These are phyloP conservation scores for Ophiostoma ips DNA, from an alignment of 2,329 filamentous ascomycete genomes.

Conservation along the genomic window DNA sequence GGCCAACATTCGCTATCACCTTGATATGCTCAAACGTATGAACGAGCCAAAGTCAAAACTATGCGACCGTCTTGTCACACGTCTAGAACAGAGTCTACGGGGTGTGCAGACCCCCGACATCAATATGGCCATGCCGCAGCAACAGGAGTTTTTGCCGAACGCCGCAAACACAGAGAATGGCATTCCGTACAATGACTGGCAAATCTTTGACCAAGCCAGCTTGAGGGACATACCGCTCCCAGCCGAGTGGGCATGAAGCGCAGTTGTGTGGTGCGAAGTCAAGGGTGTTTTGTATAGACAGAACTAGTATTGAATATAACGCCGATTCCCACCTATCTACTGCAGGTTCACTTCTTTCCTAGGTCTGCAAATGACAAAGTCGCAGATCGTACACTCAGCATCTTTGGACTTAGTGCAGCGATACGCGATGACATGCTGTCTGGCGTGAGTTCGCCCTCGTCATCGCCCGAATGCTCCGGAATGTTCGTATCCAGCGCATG, in stretches of 20 bases:
- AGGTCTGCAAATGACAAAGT: constrained; percentile 4
- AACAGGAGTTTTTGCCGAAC: not conserved
- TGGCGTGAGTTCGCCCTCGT: constrained; percentile 4
- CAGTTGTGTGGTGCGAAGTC: not conserved
- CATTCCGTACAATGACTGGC: constrained; percentile 7
- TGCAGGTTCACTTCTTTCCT: not conserved
- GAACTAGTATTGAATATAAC: no score
- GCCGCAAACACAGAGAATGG: not conserved
- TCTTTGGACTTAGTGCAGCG: not conserved
- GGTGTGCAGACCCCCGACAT: constrained; percentile 6
- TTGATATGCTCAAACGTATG: constrained; percentile 8
- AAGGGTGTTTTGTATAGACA: not conserved
- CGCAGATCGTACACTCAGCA: constrained; percentile 6
- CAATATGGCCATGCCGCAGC: not conserved
- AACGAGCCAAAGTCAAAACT: constrained; percentile 6
- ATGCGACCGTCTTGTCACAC: constrained; percentile 5
- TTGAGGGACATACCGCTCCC: constrained; percentile 8
- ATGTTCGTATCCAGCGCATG: not conserved
- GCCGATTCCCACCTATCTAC: no score
- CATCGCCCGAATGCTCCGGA: not conserved
- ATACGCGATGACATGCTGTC: constrained; percentile 11
- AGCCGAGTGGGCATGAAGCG: not conserved
- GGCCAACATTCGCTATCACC: constrained; percentile 10
- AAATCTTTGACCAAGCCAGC: constrained; percentile 12
- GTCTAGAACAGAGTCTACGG: constrained; percentile 9